phyloP scores from a whole-genome alignment of 2,329 filamentous ascomycete genomes.

The Monilinia fructigena region DNA sequence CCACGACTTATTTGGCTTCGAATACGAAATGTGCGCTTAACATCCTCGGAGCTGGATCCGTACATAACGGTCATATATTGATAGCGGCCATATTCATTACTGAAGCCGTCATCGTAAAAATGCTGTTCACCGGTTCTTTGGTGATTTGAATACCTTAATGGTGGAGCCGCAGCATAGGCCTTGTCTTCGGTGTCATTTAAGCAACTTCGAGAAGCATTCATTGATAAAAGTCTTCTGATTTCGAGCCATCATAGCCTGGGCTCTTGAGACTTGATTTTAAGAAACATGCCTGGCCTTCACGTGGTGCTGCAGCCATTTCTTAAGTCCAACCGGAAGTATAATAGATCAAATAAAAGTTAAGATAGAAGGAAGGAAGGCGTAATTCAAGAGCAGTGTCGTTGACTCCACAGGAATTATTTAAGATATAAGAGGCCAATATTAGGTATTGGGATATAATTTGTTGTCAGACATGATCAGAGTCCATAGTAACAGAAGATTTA shows the following conservation, averaged over 20 bases:
- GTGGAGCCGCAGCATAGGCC: neutral
- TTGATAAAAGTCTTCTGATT: conserved; percentile 4
- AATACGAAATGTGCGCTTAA: neutral
- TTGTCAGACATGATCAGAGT: too few relatives aligned
- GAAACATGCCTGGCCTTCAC: conserved; percentile 8
- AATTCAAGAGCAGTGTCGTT: too few relatives aligned
- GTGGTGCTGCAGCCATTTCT: conserved; percentile 11
- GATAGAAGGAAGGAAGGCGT: neutral
- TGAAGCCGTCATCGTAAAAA: neutral
- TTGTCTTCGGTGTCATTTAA: conserved; percentile 6
- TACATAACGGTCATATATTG: neutral
- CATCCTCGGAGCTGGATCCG: conserved; percentile 7
- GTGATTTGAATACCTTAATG: neutral
- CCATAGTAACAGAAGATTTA: too few relatives aligned
- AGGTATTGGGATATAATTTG: too few relatives aligned
- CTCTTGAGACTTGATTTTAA: conserved; percentile 15
- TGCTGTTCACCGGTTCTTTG: neutral
- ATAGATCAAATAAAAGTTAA: neutral
- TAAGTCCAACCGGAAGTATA: neutral
- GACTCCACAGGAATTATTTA: too few relatives aligned
- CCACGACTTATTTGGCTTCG: too few relatives aligned
- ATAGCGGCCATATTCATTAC: conserved; percentile 2
- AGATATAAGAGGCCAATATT: too few relatives aligned
- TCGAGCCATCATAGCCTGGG: conserved; percentile 6
- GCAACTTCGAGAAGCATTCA: conserved; percentile 17